Percentiles rank a stretch among this genome's conserved stretches.
phyloP scores from a whole-genome alignment of 2,329 filamentous ascomycete species.

The Xylariales sp. region DNA sequence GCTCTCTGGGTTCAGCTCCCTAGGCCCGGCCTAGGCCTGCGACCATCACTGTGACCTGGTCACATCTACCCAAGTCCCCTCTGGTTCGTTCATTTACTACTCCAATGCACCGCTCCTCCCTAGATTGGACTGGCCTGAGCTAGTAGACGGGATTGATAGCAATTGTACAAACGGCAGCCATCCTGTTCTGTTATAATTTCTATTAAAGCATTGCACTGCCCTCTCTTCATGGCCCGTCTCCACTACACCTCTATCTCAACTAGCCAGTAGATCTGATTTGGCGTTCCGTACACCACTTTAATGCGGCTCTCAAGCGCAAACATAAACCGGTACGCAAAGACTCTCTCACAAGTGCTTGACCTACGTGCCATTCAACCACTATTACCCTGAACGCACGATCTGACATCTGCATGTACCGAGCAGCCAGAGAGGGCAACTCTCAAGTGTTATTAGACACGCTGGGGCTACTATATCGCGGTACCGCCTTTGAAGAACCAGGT shows the following conservation, averaged over 20 bases:
- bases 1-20: constrained; percentile 19
- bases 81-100: constrained; percentile 10
- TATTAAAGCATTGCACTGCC: constrained; percentile 22
- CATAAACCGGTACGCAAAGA: constrained; percentile 16
- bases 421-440: constrained; percentile 7
- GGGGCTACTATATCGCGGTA: background rate
- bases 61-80: constrained; percentile 12
- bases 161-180: constrained; percentile 10
- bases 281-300: constrained; percentile 14
- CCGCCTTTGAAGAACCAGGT: background rate
- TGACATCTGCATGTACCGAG: constrained; percentile 2
- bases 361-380: constrained; percentile 10
- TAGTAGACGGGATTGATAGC: constrained; percentile 14
- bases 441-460: constrained; percentile 22
- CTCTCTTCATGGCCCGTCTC: constrained; percentile 10
- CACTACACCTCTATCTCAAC: constrained; percentile 11
- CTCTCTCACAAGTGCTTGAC: constrained; percentile 14
- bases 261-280: constrained; percentile 16
- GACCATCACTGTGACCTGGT: constrained; percentile 18
- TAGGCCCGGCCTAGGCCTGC: constrained; percentile 14
- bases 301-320: constrained; percentile 15
- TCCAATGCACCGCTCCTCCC: constrained; percentile 13
- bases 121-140: constrained; percentile 17
- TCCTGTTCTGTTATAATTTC: background rate
- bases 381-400: too few relatives aligned